phyloP scores from a whole-genome alignment of 371 early-diverging fungal genomes.

The Mortierella sp. region DNA sequence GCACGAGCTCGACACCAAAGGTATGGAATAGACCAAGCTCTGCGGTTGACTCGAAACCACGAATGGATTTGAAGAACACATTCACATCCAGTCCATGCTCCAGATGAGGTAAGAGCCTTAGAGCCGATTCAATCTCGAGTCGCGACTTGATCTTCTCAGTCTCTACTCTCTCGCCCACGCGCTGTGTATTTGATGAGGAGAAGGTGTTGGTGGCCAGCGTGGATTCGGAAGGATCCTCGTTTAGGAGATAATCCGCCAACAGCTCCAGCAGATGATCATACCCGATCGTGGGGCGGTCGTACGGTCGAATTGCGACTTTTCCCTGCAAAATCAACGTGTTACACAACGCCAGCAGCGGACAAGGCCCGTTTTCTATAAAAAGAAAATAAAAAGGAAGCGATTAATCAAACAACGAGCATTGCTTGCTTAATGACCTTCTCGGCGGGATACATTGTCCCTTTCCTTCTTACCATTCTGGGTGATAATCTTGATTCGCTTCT shows the following conservation, averaged over 20 bases:
- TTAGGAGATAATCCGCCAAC: constrained; percentile 79
- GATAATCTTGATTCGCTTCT: constrained; percentile 69
- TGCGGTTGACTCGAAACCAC: constrained; percentile 82
- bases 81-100: constrained; percentile 84
- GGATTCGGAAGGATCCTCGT: constrained; percentile 26
- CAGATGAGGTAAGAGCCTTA: constrained; percentile 64
- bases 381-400: not conserved
- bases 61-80: constrained; percentile 79
- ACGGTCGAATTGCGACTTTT: constrained; percentile 70
- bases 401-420: no score
- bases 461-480: constrained; percentile 80
- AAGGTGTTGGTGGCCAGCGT: not conserved
- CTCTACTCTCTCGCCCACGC: constrained; percentile 28
- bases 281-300: constrained; percentile 67
- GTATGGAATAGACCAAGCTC: constrained; percentile 81
- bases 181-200: constrained; percentile 12
- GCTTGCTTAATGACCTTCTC: not conserved
- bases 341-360: constrained; percentile 88
- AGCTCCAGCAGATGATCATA: constrained; percentile 78
- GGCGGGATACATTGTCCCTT: not conserved
- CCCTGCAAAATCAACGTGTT: constrained; percentile 87
- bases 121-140: constrained; percentile 54
- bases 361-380: constrained; percentile 85
- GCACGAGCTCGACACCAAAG: constrained; percentile 83
- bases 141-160: constrained; percentile 26